Base-by-base conservation (phyloP, 306 rosid genomes). In the Citrullus colocynthis region DNA sequence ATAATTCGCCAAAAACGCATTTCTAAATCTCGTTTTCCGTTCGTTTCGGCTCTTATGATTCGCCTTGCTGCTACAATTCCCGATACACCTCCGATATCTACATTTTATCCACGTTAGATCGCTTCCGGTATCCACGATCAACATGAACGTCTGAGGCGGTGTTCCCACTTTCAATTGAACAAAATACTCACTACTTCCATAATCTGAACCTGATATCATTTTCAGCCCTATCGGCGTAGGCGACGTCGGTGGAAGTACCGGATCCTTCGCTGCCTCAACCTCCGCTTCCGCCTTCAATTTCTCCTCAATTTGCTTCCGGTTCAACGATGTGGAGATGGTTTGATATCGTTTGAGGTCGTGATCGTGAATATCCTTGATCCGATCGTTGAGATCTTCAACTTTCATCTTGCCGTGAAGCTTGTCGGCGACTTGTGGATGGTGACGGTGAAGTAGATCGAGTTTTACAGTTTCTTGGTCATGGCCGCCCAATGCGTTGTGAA, bases 21-120 rank as follows among this genome's bases (percentile, higher is more conserved):
- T 42, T 1, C 52, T 9, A 4, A 45, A 9, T 76, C 67, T 61
- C 18, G 66, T 63, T 54, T 75, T 75, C 8, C 20, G 39, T 7
- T 15, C 52, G 42, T 14, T 82, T 75, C 1, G 32, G n/a, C 4
- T 32, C 10, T 20, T 32, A 8, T 49, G 63, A 6, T 1, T 5
- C 0, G 9, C 10, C 2, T 60, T 13, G 6, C 3, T 5, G 16
- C 20, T 76, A 0, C 36, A 42, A 3, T 73, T 28, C 6, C 77
- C 77, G 0, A 15, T 0, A n/a, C 85, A 65, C 44, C 88, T 75
- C 3, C 77, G 17, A 5, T 82, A 56, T 34, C 66, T 74, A 36
- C 91, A 89, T 2, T 87, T 88, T 61, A 89, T 39, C 98, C 98
- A 95, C 1, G 93, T 90, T 57, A 95, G 79, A 14, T 95, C 97